Evolutionary conservation across 1,139 yeast species (phyloP), one percentile per base, ranked within the genome.

Genomic region (Zygoascus hellenicus): DNA sequence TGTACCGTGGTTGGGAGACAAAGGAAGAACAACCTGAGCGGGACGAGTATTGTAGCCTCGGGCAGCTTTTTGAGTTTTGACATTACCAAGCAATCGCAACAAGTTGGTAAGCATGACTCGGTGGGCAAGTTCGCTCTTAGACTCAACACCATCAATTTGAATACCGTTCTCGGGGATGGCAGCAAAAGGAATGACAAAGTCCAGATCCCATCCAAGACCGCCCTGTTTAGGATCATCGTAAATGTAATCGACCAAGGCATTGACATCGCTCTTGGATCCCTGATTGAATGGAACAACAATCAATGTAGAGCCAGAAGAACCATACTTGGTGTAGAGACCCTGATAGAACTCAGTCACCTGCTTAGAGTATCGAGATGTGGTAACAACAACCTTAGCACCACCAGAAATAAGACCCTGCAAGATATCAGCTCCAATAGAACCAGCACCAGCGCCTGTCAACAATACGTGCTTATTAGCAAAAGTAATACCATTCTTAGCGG

Each of bases 121-220:
- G 73, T 92, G 98, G 53, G 98, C 97, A 62, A 92, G 80, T 74
- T 92, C 98, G 49, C 97, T 88, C 70, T 81, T 87, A 49, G 97
- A 90, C 64, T 88, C 97, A 61, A 92, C 85, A 66, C 79, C 79
- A 64, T 89, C 96, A 64, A 92, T 72, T 68, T 95, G 97, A 63
- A 89, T 87, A 65, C 98, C 98, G 66, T 88, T 88, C 75, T 92
- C 98, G 60, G 98, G 97, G 62, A 92, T 90, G 54, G 98, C 98
- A 57, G 97, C 98, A 65, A 92, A 92, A 63, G 98, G 98, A 69
- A 92, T 82, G 57, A 92, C 80, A 58, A 81, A 95, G 72, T 92
- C 98, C 68, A 92, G 78, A 66, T 92, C 98, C 97, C 97, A 92
- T 48, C 95, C 96, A 60, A 92, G 80, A 71, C 96, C 96, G 60